Conservation (phyloP, 495 filamentous ascomycete genomes). For the Annulohypoxylon nitens region DNA sequence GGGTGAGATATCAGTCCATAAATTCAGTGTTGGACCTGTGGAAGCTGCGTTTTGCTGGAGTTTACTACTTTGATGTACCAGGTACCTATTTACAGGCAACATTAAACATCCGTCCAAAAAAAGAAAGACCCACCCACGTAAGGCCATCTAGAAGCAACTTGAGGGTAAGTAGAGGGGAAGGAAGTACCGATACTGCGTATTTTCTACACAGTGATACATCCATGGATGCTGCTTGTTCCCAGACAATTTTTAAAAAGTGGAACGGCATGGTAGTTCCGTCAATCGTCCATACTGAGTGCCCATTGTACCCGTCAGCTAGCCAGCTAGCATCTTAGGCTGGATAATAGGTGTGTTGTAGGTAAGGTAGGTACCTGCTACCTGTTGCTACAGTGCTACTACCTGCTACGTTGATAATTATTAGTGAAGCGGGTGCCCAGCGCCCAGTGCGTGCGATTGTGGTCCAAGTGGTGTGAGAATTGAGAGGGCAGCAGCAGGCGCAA, state of each 20-base stretch:
- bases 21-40: neutral
- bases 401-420: constrained; percentile 16
- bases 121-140: constrained; percentile 6
- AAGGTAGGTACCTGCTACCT: constrained; percentile 16
- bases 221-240: neutral
- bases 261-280: neutral
- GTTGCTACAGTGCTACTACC: neutral
- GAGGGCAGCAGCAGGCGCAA: constrained; percentile 35
- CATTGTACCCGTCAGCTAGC: constrained; percentile 7
- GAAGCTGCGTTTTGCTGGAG: neutral
- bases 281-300: neutral
- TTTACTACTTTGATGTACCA: constrained; percentile 3
- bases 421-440: constrained; percentile 6
- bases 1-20: neutral
- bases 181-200: constrained; percentile 27
- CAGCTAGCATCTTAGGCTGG: too few species aligned
- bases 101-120: neutral
- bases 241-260: constrained; percentile 17
- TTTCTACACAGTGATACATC: constrained; percentile 17
- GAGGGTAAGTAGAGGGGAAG: constrained; percentile 4
- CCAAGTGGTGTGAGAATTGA: constrained; percentile 1
- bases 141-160: neutral
- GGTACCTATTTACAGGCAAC: neutral
- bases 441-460: constrained; percentile 22
- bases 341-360: too few species aligned